Evolutionary conservation across 176 grass and related monocot species (phyloP).

Genomic region (Triticum urartu): DNA sequence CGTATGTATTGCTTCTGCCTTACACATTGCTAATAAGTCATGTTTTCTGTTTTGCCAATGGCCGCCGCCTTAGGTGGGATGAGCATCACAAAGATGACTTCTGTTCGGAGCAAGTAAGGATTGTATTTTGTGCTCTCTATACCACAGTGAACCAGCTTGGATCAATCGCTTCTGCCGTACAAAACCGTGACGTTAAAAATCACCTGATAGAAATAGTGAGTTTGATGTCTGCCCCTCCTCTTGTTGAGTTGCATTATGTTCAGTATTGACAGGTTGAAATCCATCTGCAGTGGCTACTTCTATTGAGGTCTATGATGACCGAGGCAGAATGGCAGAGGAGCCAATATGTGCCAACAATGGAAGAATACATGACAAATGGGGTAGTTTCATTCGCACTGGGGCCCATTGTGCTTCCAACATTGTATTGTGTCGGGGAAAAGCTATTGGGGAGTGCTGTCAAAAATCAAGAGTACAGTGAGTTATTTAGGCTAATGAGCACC

Average conservation of each 20-base stretch:
- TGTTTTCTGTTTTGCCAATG: not conserved
- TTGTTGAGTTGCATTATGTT: not conserved
- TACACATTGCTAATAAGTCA: not conserved
- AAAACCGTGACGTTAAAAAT: constrained; percentile 47
- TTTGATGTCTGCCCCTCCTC: not conserved
- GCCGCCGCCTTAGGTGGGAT: not conserved
- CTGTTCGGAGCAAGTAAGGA: constrained; percentile 49
- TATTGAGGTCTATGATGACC: constrained; percentile 61
- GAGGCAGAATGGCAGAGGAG: constrained; percentile 50
- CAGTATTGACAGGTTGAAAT: not conserved
- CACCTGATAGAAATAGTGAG: constrained; percentile 69
- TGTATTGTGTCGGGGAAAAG: constrained; percentile 62
- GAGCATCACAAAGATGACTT: not conserved
- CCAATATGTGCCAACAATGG: constrained; percentile 40
- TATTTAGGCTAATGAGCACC: constrained; percentile 58
- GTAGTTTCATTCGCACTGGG: constrained; percentile 54
- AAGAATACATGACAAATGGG: constrained; percentile 65
- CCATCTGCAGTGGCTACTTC: constrained; percentile 50
- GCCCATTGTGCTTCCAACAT: constrained; percentile 54
- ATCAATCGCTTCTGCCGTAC: constrained; percentile 47
- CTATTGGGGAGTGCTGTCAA: constrained; percentile 23
- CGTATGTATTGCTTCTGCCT: not conserved
- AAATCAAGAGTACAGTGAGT: constrained; percentile 46
- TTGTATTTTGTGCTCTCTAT: constrained; percentile 66
- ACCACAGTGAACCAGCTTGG: constrained; percentile 58